Base-by-base conservation (phyloP, 2,329 filamentous ascomycete genomes). In the Trichoderma sp. region DNA sequence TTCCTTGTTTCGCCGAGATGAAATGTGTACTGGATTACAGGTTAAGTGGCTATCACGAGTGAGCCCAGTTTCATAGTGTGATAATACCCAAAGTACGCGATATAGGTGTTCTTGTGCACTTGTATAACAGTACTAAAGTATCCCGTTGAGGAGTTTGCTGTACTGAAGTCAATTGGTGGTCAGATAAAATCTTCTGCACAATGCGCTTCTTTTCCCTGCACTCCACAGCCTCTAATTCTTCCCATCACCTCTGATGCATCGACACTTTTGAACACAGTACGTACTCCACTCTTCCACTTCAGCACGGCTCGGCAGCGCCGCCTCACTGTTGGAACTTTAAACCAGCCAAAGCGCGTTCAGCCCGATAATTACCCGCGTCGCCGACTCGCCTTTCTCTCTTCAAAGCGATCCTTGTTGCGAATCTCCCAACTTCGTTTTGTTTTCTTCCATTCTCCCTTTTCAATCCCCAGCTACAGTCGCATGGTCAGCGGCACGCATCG, bases 281-380 rank as follows among this genome's bases (percentile, higher is more conserved):
- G 43, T 50, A 50, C 43, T 43, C 15, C 17, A 43, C 39, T 43
- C 34, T 3, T 36, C 34, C 39, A 43, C 15, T 43, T 36, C 34
- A 43, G 39, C 43, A 7, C n/a, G 7, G n/a, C 43, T 50, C n/a
- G n/a, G n/a, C n/a, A 20, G 43, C 43, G 43, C 43, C n/a, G 43
- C 43, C 17, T 47, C 43, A 11, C 43, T 53, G n/a, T 20, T 23
- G 47, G 47, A 53, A 53, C 47, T 53, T 53, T 20, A 23, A 53
- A 57, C 20, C n/a, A 65, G 50, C 63, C 55, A 59, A 53, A 68
- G 72, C 70, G 64, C 67, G 68, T 72, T 62, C 50, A n/a, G 50
- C 36, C 71, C 71, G 71, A 71, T 7, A 67, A 73, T 73, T 73
- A 73, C 55, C 71, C 71, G 71, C 63, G 64, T 72, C 70, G 71